Percentiles rank a stretch among this genome's conserved stretches.
Evolutionary conservation across 129 eudicot genomes (phyloP).

Genomic region (Chrysanthemum lavandulifolium): DNA sequence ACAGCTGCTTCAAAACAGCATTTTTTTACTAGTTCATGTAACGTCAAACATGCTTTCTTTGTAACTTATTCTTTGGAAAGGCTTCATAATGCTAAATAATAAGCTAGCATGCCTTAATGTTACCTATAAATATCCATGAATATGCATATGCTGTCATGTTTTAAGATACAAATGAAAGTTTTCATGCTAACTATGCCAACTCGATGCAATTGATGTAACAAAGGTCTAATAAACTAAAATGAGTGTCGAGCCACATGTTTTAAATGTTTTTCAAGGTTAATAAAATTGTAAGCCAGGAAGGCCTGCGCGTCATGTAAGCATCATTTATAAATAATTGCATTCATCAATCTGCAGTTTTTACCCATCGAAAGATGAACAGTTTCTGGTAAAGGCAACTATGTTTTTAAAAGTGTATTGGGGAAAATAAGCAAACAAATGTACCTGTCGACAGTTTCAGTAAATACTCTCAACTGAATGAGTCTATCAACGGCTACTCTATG

Average conservation of each 20-base stretch:
- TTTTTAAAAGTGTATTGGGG: too few relatives aligned
- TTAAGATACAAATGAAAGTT: slow-evolving; percentile 16
- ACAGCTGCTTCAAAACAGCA: background rate
- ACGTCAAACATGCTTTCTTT: background rate
- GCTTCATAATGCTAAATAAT: slow-evolving; percentile 3
- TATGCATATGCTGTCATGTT: background rate
- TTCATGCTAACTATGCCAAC: background rate
- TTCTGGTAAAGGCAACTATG: too few relatives aligned
- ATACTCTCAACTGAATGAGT: slow-evolving; percentile 76
- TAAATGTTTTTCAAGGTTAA: slow-evolving; percentile 6
- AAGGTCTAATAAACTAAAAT: background rate
- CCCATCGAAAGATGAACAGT: background rate
- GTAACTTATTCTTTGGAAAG: slow-evolving; percentile 1
- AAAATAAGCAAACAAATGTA: slow-evolving; percentile 18
- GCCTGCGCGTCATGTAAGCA: slow-evolving; percentile 7
- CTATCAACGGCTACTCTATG: slow-evolving; percentile 87
- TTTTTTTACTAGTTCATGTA: slow-evolving; percentile 2
- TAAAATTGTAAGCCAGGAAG: slow-evolving; percentile 4
- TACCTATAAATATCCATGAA: background rate
- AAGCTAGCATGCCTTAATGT: background rate
- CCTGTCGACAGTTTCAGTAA: slow-evolving; percentile 80
- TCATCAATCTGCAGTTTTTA: background rate
- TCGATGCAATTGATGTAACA: slow-evolving; percentile 8
- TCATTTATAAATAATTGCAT: background rate
- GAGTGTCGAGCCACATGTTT: background rate